Conservation (phyloP, 2,329 filamentous ascomycete species). For the Calonectria henricotiae region DNA sequence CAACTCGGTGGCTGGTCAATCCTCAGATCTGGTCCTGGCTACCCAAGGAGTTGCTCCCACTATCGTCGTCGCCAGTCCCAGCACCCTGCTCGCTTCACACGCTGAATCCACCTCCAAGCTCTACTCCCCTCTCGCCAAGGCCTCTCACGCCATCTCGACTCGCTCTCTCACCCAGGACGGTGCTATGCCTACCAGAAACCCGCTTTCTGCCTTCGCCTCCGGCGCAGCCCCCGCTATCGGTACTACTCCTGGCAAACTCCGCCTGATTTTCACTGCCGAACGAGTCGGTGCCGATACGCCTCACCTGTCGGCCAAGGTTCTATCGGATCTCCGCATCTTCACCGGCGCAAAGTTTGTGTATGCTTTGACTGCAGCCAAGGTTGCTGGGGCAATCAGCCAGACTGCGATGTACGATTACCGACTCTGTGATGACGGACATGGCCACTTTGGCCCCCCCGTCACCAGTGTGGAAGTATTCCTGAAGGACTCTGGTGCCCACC, state of each 20-base stretch:
- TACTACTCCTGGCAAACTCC: slow-evolving; percentile 79
- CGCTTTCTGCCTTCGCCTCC: slow-evolving; percentile 69
- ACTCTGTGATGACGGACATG: slow-evolving; percentile 60
- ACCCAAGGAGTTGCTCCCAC: slow-evolving; percentile 85
- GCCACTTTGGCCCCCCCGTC: slow-evolving; percentile 87
- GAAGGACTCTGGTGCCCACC: slow-evolving; percentile 73
- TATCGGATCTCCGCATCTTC: slow-evolving; percentile 88
- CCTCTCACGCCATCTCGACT: slow-evolving; percentile 81
- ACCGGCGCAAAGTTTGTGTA: slow-evolving; percentile 87
- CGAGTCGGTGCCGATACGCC: slow-evolving; percentile 75
- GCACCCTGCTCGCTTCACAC: slow-evolving; percentile 80
- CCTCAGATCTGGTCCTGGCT: slow-evolving; percentile 80
- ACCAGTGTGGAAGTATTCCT: slow-evolving; percentile 86
- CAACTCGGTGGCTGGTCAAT: slow-evolving; percentile 86
- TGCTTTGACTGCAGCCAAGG: slow-evolving; percentile 83
- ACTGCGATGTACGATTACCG: slow-evolving; percentile 92
- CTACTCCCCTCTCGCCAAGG: slow-evolving; percentile 75
- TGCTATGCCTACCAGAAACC: slow-evolving; percentile 75
- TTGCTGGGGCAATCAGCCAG: slow-evolving; percentile 93
- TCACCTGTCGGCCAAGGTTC: slow-evolving; percentile 76
- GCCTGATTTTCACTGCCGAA: slow-evolving; percentile 86
- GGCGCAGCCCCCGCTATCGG: slow-evolving; percentile 74
- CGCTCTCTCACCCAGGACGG: slow-evolving; percentile 80
- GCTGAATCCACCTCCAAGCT: slow-evolving; percentile 73
- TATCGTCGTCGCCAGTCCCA: slow-evolving; percentile 83